Base-by-base conservation (phyloP, 495 filamentous ascomycete genomes). In the Podospora australis region DNA sequence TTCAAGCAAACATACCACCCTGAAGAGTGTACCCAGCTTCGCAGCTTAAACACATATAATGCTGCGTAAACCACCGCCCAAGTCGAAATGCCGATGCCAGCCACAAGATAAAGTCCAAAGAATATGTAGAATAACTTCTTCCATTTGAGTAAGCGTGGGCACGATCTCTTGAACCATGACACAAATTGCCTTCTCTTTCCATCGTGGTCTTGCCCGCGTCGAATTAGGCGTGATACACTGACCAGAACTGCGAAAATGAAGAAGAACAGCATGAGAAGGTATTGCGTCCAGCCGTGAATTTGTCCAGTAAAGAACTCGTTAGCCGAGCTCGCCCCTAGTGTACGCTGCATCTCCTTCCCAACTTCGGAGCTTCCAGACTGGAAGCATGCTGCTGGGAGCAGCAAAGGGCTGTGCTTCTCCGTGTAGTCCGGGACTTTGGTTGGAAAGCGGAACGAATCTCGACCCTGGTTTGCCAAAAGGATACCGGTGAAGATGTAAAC, bases 341-440 rank as follows among this genome's bases (percentile, higher is more conserved):
- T 26, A 2, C 50, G 36, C 4, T 52, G 30, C 10, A 55, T 44
- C 20, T 51, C 48, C 14, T 44, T 32, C 9, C 22, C 24, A 8
- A 62, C 30, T 9, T 29, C 24, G 14, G 47, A 53, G 0, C 47
- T 46, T 1, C 46, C 49, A 0, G 30, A 48, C 48, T 64, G 58
- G 26, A 66, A 66, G 42, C 65, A 68, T 3, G 57, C 63, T 2
- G 65, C 60, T 6, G 63, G 55, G n/a, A 66, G 36, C 2, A 68
- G 52, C 34, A 68, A 41, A 5, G 38, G 17, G 44, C 55, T 60
- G 23, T 64, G 58, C 1, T 41, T 48, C 5, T 54, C 51, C 4
- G 30, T 47, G 11, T 34, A 23, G 1, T 17, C 13, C 1, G 65
- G 65, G 16, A 64, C 43, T 23, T 41, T 44, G 6, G 55, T 66